Evolutionary conservation across 176 grass and related monocot genomes (phyloP).

Genomic region (Eremochloa ophiuroides): DNA sequence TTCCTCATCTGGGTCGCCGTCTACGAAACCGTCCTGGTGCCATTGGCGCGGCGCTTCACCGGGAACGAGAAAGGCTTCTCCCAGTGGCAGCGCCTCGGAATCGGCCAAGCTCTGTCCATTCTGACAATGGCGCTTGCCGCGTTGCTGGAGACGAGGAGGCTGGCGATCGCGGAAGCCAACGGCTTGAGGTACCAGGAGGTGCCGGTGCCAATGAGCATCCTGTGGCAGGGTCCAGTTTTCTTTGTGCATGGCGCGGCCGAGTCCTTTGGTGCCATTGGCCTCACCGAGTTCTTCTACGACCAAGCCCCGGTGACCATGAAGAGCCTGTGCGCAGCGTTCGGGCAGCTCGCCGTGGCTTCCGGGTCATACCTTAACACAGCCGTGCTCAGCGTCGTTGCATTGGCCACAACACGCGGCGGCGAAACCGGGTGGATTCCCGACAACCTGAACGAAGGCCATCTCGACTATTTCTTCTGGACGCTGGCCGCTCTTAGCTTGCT

Average conservation of each 20-base stretch:
- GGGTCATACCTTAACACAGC: conserved; percentile 31
- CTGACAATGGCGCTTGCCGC: conserved; percentile 36
- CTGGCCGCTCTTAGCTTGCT: conserved; percentile 14
- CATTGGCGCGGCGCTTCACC: not conserved
- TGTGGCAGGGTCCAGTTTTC: conserved; percentile 38
- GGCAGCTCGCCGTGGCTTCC: not conserved
- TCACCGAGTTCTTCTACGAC: conserved; percentile 39
- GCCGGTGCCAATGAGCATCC: conserved; percentile 35
- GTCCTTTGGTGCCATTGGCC: conserved; percentile 22
- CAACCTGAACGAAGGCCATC: conserved; percentile 44
- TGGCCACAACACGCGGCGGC: not conserved
- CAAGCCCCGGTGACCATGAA: conserved; percentile 33
- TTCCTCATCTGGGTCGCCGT: conserved; percentile 18
- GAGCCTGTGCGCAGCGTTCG: conserved; percentile 33
- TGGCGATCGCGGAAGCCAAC: not conserved
- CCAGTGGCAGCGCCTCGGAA: conserved; percentile 22
- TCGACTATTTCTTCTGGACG: conserved; percentile 50
- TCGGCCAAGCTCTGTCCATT: conserved; percentile 13
- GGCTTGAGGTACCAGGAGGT: not conserved
- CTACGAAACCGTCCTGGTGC: conserved; percentile 27
- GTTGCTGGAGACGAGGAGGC: conserved; percentile 25
- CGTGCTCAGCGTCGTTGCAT: not conserved
- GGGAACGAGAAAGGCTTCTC: conserved; percentile 28
- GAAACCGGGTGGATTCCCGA: conserved; percentile 36
- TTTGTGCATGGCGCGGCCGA: conserved; percentile 12